These are phyloP conservation scores for Recurvomyces mirabilis DNA, from an alignment of 495 filamentous ascomycete species.

Conservation along the genomic window DNA sequence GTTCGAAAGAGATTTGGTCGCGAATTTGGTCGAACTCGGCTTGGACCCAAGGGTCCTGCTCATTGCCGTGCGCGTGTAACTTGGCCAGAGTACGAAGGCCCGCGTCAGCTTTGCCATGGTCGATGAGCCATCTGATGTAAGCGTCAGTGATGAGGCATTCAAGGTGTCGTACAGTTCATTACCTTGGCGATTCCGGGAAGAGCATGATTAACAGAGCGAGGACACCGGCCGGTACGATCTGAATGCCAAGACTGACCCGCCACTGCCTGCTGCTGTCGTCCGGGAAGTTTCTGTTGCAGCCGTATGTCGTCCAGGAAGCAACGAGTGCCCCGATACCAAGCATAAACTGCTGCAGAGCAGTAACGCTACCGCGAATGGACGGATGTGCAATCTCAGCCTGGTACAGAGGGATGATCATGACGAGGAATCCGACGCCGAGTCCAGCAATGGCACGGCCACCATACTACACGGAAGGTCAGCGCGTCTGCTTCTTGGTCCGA, in stretches of 20 bases:
- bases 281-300: conserved; percentile 27
- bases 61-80: conserved; percentile 48
- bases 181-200: conserved; percentile 44
- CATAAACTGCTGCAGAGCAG: conserved; percentile 51
- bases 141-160: no score
- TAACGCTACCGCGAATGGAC: conserved; percentile 38
- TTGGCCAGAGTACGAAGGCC: conserved; percentile 47
- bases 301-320: conserved; percentile 29
- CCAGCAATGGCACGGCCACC: conserved; percentile 22
- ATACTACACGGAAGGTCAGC: conserved; percentile 30
- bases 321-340: conserved; percentile 41
- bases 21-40: conserved; percentile 59
- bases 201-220: conserved; percentile 45
- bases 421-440: conserved; percentile 36
- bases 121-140: conserved; percentile 42
- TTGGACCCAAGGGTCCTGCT: conserved; percentile 48
- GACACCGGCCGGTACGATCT: conserved; percentile 45
- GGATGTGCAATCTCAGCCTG: conserved; percentile 36
- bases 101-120: conserved; percentile 40
- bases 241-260: conserved; percentile 46
- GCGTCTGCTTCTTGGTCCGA: no score
- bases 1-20: conserved; percentile 44
- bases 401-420: conserved; percentile 40
- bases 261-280: conserved; percentile 37
- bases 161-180: no score